Evolutionary conservation across 805 yeast genomes (phyloP), one percentile per base, ranked within the genome.

Genomic region (Lachancea sp.): DNA sequence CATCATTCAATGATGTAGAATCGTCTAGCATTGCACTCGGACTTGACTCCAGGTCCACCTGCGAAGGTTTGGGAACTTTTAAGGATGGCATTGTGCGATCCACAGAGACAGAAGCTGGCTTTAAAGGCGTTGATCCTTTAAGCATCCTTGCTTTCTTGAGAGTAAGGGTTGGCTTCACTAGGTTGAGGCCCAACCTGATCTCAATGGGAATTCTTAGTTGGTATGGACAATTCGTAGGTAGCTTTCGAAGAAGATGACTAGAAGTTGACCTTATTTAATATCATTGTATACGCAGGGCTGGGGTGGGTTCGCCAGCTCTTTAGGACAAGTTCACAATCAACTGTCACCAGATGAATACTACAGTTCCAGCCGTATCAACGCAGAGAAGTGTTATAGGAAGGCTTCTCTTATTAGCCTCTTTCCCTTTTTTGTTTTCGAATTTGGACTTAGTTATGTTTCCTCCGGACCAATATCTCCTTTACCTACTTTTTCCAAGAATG

Each of bases 1-100:
- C 71, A 44, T 65, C 69, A 45, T 67, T 67, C 26, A 67, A 48
- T 16, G 60, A 59, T 9, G 52, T 41, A 12, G 50, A 49, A 29
- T 53, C 59, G n/a, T 48, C 59, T 9, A 49, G 22, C 15, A 49
- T 34, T n/a, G 48, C 38, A 16, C 47, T 44, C 13, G 47, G 43
- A 16, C 43, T 25, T 10, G 29, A 22, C 10, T 25, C 43, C 19
- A 25, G 20, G 16, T 40, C 43, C 22, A 11, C 15, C 5, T 35
- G 32, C 15, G 36, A 13, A 22, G 19, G 13, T 15, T 40, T 40
- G 2, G 37, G 22, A n/a, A 31, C 20, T 25, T 22, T 32, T 11
- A 20, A n/a, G 10, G 38, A 40, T 19, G 43, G 43, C 19, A 19
- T 22, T 22, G 43, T 40, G 32, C 38, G 43, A 22, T 40, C 43